Base-by-base conservation (phyloP, 2,329 filamentous ascomycete species). In the Beauveria bassiana region DNA sequence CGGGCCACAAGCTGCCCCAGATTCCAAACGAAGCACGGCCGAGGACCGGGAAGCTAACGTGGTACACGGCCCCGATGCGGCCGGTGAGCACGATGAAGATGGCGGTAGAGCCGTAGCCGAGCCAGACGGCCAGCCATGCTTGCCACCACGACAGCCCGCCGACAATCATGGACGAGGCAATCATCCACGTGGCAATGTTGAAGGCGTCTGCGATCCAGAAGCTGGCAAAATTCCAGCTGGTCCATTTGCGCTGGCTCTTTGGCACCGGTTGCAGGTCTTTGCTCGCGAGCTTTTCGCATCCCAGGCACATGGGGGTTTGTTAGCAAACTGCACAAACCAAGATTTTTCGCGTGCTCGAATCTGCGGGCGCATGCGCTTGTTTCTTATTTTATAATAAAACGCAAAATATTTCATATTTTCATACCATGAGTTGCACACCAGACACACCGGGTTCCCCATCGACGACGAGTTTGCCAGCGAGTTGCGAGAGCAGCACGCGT, bases 131-230 rank as follows among this genome's bases (percentile, higher is more conserved):
- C 20, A 91, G 76, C 87, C 89, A 91, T 12, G 90, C 88, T 75
- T 96, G 91, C 91, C 91, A 96, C 91, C 91, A 96, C 10, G 90
- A 90, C 26, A 96, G 79, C 12, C 91, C 90, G 54, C 77, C 79
- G 1, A 88, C 83, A 38, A 96, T 90, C 84, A 91, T 92, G 45
- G 89, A 86, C 1, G 89, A 91, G 0, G 90, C 89, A 65, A 96
- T 95, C 90, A 96, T 96, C 92, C 91, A 96, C 1, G 91, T 95
- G 74, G 93, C 95, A 71, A 95, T 90, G 73, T 93, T 93, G 77
- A 93, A 91, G 0, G 86, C 89, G 74, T 93, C 90, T 34, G 89
- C 88, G 69, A 95, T 83, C 90, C 90, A 93, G 71, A 95, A 95
- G 18, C 85, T 89, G 43, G 96, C 88, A 71, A 92, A 96, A 73